Evolutionary conservation across 2,329 filamentous ascomycete species (phyloP), one percentile per base, ranked within the genome.

Genomic region (Ceratocystis papillata): DNA sequence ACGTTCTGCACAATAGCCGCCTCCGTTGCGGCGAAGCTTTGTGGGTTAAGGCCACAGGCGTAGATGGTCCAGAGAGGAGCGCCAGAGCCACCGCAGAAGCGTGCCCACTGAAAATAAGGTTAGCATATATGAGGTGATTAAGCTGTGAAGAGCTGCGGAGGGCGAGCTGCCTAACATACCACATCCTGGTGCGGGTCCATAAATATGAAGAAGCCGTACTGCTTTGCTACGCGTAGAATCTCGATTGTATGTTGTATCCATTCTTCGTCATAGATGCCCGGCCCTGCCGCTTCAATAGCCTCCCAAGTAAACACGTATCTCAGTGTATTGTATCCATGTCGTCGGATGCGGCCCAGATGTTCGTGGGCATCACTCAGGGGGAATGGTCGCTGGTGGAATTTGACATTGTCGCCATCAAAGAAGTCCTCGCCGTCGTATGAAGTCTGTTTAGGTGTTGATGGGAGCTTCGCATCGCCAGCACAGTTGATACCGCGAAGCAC

Each of bases 171-270:
- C 15, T 28, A 83, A 83, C 86, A 70, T 81, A 90, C 87, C 71
- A 97, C 93, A 78, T 99, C 94, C 79, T 99, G 94, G 75, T 99
- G 94, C 22, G 95, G 93, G 71, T 99, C 95, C 90, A 99, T 96
- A 74, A 96, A 97, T 62, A 99, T 81, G 73, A 95, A 96, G 75
- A 99, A 96, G 33, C 89, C 90, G 78, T 96, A 97, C 46, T 85
- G 81, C 74, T 92, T 96, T 46, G 92, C 92, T 69, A 91, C 80
- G 66, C 91, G 83, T 71, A 99, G 76, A 10, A 96, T 80, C 48
- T 89, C 83, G 70, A 99, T 90, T 0, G 94, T 99, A 74, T 96
- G 90, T 70, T 89, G 81, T 70, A 97, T 92, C 82, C 89, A 99
- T 69, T 89, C 87, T 73, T 99, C 90, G 72, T 99, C 95, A 74